phyloP scores from a whole-genome alignment of 1,284 basidiomycete species.

The Heterobasidion occidentale region DNA sequence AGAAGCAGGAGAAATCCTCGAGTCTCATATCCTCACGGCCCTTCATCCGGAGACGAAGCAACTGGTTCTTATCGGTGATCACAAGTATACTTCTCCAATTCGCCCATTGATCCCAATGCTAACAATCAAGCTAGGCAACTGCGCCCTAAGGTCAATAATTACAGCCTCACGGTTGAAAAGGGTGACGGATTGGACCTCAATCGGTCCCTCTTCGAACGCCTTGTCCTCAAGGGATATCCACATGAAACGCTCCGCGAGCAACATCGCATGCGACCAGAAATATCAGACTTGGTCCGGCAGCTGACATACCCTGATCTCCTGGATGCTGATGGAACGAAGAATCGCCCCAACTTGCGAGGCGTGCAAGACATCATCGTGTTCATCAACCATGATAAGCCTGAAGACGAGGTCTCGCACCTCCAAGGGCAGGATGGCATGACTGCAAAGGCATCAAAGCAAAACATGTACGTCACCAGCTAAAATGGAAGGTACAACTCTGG shows the following conservation, averaged over 20 bases:
- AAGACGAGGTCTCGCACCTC: conserved; percentile 36
- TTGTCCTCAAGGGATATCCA: conserved; percentile 52
- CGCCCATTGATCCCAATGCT: neutral
- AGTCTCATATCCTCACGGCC: conserved; percentile 56
- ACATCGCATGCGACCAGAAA: conserved; percentile 67
- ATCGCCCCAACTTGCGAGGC: conserved; percentile 44
- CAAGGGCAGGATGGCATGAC: conserved; percentile 37
- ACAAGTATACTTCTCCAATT: conserved; percentile 37
- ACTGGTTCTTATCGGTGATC: conserved; percentile 60
- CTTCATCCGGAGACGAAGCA: conserved; percentile 37
- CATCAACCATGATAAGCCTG: conserved; percentile 47
- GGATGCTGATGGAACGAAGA: conserved; percentile 40
- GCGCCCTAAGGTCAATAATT: conserved; percentile 61
- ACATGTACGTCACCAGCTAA: conserved; percentile 23
- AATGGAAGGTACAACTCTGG: neutral
- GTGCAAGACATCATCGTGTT: conserved; percentile 51
- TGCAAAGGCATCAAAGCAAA: conserved; percentile 50
- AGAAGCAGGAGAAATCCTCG: conserved; percentile 64
- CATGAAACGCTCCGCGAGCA: conserved; percentile 48
- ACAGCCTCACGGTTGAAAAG: conserved; percentile 54
- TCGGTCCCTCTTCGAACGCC: conserved; percentile 55
- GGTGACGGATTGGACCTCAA: conserved; percentile 60
- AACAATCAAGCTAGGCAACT: conserved; percentile 40
- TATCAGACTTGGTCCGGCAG: conserved; percentile 46
- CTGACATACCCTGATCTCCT: conserved; percentile 58